Conservation (phyloP, 228 moss, liverwort and hornwort species). For the Sphagnum fallax region DNA sequence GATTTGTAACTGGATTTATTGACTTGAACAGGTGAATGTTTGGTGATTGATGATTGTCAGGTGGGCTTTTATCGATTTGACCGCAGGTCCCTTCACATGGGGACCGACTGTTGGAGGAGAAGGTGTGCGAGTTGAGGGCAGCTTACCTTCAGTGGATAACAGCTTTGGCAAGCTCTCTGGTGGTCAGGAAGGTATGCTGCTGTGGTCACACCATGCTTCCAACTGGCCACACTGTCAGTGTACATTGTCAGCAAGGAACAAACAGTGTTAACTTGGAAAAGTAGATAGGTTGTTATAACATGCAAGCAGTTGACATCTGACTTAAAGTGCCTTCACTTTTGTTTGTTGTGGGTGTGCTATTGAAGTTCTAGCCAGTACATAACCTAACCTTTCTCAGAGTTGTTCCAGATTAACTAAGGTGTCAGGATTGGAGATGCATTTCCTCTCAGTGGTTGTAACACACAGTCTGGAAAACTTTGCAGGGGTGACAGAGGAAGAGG, state of each 20-base stretch:
- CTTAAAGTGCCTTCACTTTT: no score
- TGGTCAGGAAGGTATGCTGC: background rate
- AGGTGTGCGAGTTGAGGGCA: constrained; percentile 81
- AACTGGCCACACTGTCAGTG: no score
- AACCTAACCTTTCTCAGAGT: no score
- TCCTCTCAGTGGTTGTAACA: no score
- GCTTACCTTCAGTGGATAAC: constrained; percentile 73
- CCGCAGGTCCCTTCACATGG: constrained; percentile 88
- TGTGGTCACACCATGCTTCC: background rate
- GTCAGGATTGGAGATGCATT: no score
- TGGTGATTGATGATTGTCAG: constrained; percentile 19
- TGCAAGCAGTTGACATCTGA: no score
- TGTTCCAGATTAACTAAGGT: no score
- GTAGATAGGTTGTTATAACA: no score
- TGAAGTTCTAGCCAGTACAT: no score
- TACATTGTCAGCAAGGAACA: no score
- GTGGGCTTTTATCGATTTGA: constrained; percentile 91
- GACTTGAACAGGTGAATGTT: background rate
- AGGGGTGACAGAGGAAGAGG: constrained; percentile 36
- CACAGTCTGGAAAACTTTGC: background rate
- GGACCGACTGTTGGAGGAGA: constrained; percentile 97
- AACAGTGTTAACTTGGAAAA: no score
- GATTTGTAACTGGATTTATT: background rate
- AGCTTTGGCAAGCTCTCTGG: constrained; percentile 38
- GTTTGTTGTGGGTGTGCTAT: no score